These are phyloP conservation scores for Nepenthes mirabilis DNA, from an alignment of 148 eudicot species.

Conservation along the genomic window DNA sequence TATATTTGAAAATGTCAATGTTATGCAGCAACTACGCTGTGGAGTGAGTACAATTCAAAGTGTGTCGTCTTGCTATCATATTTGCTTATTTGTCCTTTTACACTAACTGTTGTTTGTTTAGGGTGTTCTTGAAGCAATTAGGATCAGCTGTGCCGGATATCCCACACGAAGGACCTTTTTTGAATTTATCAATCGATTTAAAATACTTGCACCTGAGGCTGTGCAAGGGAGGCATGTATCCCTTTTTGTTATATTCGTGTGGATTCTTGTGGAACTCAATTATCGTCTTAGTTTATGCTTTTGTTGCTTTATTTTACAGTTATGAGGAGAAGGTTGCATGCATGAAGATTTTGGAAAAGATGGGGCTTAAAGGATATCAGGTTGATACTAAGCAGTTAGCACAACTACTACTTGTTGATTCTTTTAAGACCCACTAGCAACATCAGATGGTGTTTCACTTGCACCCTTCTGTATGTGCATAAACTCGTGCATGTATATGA, in stretches of 20 bases:
- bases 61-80: neutral
- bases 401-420: neutral
- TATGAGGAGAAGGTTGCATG: constrained; percentile 60
- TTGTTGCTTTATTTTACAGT: constrained; percentile 29
- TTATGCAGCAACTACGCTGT: constrained; percentile 97
- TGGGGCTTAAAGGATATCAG: constrained; percentile 84
- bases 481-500: too few relatives aligned
- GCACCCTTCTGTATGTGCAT: too few relatives aligned
- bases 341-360: constrained; percentile 67
- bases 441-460: neutral
- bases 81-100: constrained; percentile 5
- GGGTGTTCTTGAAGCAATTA: constrained; percentile 99
- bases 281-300: constrained; percentile 6
- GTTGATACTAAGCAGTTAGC: constrained; percentile 13
- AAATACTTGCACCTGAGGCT: constrained; percentile 74
- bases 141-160: constrained; percentile 95
- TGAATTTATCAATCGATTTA: constrained; percentile 71
- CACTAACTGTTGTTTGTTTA: constrained; percentile 25
- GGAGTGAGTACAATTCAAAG: constrained; percentile 69
- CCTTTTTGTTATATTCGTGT: constrained; percentile 6
- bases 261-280: constrained; percentile 6
- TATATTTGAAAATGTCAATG: constrained; percentile 81
- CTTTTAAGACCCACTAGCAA: neutral
- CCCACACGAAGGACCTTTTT: constrained; percentile 82
- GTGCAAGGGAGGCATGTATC: constrained; percentile 60